Percentiles rank a stretch among this genome's conserved stretches.
These are phyloP conservation scores for Candida orba DNA, from an alignment of 805 yeast genomes.

Conservation along the genomic window DNA sequence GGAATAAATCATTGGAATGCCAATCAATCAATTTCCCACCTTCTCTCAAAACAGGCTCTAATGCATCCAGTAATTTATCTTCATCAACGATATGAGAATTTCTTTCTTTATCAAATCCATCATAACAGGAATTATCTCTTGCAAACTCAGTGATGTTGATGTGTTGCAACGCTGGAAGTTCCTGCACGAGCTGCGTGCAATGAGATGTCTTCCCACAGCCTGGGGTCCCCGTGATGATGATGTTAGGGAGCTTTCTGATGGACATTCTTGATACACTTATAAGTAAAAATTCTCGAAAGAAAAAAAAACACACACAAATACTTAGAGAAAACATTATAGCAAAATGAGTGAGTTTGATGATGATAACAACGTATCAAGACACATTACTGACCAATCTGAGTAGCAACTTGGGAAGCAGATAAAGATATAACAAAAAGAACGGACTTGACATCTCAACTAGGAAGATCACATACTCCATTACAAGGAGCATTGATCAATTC, in stretches of 20 bases:
- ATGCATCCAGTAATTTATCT: conserved; percentile 72
- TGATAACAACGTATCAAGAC: too few relatives aligned
- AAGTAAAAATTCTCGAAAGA: not conserved
- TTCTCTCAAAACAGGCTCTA: conserved; percentile 68
- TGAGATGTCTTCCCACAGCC: conserved; percentile 85
- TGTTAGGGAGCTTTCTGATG: conserved; percentile 45
- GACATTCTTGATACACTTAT: conserved; percentile 8
- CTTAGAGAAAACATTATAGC: too few relatives aligned
- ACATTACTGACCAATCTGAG: too few relatives aligned
- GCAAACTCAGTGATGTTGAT: conserved; percentile 78
- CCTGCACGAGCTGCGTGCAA: conserved; percentile 48
- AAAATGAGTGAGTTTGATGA: too few relatives aligned
- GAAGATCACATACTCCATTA: conserved; percentile 12
- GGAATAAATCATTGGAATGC: conserved; percentile 96
- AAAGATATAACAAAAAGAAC: not conserved
- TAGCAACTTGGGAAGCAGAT: too few relatives aligned
- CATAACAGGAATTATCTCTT: conserved; percentile 64
- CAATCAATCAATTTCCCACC: conserved; percentile 95
- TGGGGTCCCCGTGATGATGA: conserved; percentile 93
- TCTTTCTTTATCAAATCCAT: conserved; percentile 79
- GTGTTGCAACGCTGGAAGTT: conserved; percentile 38
- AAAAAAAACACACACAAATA: not conserved
- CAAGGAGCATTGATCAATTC: conserved; percentile 11
- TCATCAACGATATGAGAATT: conserved; percentile 90
- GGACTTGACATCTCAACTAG: conserved; percentile 6